Evolutionary conservation across 176 grass and related monocot species (phyloP).

Genomic region (Triticum monococcum): DNA sequence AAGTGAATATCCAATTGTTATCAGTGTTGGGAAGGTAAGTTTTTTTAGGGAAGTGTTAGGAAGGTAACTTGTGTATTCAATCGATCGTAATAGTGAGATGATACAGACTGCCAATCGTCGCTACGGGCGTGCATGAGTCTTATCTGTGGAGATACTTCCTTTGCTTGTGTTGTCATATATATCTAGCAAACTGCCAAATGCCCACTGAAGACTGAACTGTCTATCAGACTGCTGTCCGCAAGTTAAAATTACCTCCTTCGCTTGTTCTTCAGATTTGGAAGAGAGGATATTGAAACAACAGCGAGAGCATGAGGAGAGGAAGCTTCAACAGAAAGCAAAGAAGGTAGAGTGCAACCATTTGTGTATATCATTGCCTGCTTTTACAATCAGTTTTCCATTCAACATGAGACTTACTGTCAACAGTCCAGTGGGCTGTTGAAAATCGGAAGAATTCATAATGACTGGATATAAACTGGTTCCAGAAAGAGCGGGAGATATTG

Average conservation of each 20-base stretch:
- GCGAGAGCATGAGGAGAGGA: slow-evolving; percentile 76
- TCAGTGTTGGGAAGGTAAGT: neutral
- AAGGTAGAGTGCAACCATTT: too few species aligned
- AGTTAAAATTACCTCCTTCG: too few species aligned
- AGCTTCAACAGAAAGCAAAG: slow-evolving; percentile 54
- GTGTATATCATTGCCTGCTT: neutral
- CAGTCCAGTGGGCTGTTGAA: too few species aligned
- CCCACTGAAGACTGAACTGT: neutral
- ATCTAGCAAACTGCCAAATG: neutral
- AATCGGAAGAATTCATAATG: neutral
- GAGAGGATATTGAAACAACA: slow-evolving; percentile 8
- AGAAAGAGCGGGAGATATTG: slow-evolving; percentile 52
- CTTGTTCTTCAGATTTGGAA: too few species aligned
- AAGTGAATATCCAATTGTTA: neutral
- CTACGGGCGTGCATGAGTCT: neutral
- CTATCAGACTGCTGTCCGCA: neutral
- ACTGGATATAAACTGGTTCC: neutral
- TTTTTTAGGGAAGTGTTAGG: neutral
- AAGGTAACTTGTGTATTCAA: neutral
- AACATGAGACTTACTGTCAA: too few species aligned
- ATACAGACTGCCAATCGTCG: too few species aligned
- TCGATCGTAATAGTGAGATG: neutral
- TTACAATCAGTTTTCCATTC: too few species aligned
- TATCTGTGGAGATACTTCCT: neutral
- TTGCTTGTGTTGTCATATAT: neutral